phyloP scores from a whole-genome alignment of 2,329 filamentous ascomycete species.

The Penicillium frequentans region DNA sequence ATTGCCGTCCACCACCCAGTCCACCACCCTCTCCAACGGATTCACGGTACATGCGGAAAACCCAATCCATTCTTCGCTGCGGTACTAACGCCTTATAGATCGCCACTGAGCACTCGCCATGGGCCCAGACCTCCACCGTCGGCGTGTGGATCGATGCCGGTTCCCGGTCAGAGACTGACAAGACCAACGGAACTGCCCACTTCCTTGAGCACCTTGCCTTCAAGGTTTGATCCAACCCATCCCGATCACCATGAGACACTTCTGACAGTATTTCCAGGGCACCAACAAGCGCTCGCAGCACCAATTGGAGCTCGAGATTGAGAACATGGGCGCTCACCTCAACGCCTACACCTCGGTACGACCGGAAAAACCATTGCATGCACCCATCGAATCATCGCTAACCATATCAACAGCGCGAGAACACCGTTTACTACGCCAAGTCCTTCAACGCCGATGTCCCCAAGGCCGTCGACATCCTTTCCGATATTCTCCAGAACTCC shows the following conservation, averaged over 20 bases:
- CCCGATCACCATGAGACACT: neutral
- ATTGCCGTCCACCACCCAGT: conserved; percentile 79
- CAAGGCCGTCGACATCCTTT: conserved; percentile 94
- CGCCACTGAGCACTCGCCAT: conserved; percentile 96
- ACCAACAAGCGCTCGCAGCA: conserved; percentile 93
- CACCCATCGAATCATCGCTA: conserved; percentile 18
- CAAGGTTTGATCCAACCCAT: conserved; percentile 66
- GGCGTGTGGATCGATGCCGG: conserved; percentile 99
- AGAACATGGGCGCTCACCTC: conserved; percentile 99
- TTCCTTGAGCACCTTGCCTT: conserved; percentile 99
- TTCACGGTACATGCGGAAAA: conserved; percentile 69
- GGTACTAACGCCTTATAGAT: conserved; percentile 61
- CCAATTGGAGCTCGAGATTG: conserved; percentile 98
- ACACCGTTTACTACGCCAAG: conserved; percentile 99
- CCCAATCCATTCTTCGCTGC: conserved; percentile 22
- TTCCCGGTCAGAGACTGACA: conserved; percentile 94
- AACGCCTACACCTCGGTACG: conserved; percentile 99
- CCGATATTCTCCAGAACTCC: conserved; percentile 99
- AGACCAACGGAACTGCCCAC: conserved; percentile 98
- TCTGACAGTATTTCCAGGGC: conserved; percentile 54
- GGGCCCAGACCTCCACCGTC: conserved; percentile 96
- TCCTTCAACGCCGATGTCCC: conserved; percentile 97
- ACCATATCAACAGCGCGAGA: conserved; percentile 71
- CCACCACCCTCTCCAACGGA: conserved; percentile 94
- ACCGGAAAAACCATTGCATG: conserved; percentile 19